Evolutionary conservation across 805 yeast genomes (phyloP).

Genomic region (Pichia manshurica): DNA sequence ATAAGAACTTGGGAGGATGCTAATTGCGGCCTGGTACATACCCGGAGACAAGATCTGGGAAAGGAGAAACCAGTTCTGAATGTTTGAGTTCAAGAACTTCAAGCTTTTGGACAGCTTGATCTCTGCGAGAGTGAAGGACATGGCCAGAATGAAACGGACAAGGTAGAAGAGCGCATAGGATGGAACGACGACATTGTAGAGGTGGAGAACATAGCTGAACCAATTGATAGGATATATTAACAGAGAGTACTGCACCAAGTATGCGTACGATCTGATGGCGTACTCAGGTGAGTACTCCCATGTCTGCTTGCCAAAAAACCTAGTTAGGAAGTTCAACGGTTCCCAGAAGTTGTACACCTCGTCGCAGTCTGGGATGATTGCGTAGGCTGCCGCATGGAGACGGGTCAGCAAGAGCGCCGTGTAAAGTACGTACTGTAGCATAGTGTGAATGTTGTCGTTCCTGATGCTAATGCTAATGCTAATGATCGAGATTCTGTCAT

Average conservation of each 20-base stretch:
- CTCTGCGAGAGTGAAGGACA: conserved; percentile 46
- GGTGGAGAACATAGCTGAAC: conserved; percentile 5
- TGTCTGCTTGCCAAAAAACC: conserved; percentile 88
- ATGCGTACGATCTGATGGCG: conserved; percentile 84
- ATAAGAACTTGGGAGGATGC: conserved; percentile 78
- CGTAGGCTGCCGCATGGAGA: conserved; percentile 36
- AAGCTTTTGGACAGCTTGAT: conserved; percentile 41
- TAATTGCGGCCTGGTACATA: conserved; percentile 81
- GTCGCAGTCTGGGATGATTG: conserved; percentile 86
- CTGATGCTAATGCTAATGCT: too few relatives aligned
- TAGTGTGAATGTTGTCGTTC: background rate
- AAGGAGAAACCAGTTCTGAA: conserved; percentile 58
- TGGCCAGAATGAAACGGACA: conserved; percentile 42
- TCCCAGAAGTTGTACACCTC: conserved; percentile 94
- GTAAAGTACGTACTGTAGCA: conserved; percentile 6
- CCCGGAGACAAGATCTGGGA: conserved; percentile 67
- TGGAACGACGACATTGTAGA: conserved; percentile 4
- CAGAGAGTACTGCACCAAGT: conserved; percentile 45
- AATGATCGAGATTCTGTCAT: too few relatives aligned
- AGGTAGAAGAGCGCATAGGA: conserved; percentile 42
- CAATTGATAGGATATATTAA: conserved; percentile 22
- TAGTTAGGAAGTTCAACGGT: conserved; percentile 69
- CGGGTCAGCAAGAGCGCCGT: conserved; percentile 11
- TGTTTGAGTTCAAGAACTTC: conserved; percentile 29
- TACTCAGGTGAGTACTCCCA: conserved; percentile 94